Evolutionary conservation across 495 filamentous ascomycete genomes (phyloP).

Genomic region (Penicillium maclennaniae): DNA sequence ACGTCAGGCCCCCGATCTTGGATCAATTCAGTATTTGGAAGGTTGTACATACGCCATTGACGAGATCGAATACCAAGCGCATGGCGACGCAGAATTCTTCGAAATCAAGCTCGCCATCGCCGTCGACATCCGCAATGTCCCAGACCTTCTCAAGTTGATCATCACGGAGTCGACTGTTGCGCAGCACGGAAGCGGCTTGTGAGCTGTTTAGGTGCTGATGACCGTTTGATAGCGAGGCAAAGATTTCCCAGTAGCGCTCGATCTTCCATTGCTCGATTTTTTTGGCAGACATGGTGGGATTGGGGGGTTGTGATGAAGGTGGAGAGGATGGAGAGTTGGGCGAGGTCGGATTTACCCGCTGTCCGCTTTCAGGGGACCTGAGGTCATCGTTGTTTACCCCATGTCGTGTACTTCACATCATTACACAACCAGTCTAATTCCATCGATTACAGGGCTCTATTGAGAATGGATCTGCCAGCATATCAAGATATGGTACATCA

Average conservation of each 20-base stretch:
- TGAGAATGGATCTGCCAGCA: background rate
- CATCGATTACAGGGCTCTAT: background rate
- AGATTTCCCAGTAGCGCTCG: slow-evolving; percentile 99
- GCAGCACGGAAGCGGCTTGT: slow-evolving; percentile 89
- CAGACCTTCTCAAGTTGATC: slow-evolving; percentile 95
- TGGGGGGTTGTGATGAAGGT: slow-evolving; percentile 5
- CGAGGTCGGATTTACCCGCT: slow-evolving; percentile 4
- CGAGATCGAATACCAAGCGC: slow-evolving; percentile 92
- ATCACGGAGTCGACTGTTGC: slow-evolving; percentile 89
- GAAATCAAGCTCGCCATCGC: slow-evolving; percentile 94
- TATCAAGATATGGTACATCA: slow-evolving; percentile 7
- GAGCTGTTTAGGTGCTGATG: slow-evolving; percentile 80
- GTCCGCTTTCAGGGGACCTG: slow-evolving; percentile 5
- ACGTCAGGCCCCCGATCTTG: background rate
- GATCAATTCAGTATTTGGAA: background rate
- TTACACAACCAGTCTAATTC: background rate
- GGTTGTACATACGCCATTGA: slow-evolving; percentile 74
- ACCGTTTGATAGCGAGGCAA: slow-evolving; percentile 75
- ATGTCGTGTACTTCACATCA: background rate
- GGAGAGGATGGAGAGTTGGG: slow-evolving; percentile 8
- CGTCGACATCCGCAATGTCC: slow-evolving; percentile 96
- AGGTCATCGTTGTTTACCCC: slow-evolving; percentile 10
- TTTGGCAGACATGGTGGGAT: slow-evolving; percentile 62
- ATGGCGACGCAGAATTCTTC: slow-evolving; percentile 99
- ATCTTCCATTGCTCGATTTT: slow-evolving; percentile 94